Evolutionary conservation across 768 basidiomycete genomes (phyloP), one percentile per base, ranked within the genome.

Genomic region (Suillus lakei): DNA sequence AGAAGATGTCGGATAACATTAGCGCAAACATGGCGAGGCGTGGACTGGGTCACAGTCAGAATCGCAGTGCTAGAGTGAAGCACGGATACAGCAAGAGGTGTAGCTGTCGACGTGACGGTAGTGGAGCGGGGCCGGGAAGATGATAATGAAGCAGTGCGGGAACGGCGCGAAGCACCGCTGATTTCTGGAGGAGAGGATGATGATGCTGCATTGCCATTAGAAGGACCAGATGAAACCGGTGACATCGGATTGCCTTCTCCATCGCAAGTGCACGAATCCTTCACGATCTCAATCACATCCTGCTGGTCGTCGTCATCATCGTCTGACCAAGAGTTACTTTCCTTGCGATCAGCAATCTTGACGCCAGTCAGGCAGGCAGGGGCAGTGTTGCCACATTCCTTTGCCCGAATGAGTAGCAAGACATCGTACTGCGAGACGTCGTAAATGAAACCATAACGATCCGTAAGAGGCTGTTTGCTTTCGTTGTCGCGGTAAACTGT

Each of bases 391-490:
- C 85, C 82, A 65, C 91, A 93, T 63, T 89, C 88, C 70, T 83
- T 86, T 21, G 91, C 92, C 34, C 91, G 83, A 10, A 91, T 75
- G 32, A 96, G 83, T 16, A 97, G 78, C 30, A 94, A 81, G 32
- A 92, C 83, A 70, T 96, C 95, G 70, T 95, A 93, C 69, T 88
- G 84, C 3, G 89, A 87, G 1, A 95, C 85, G 68, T 95, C 93
- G 65, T 96, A 96, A 76, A 96, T 90, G 79, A 96, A 96, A 0
- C 95, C 95, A 71, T 90, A 96, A 6, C 93, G 88, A 67, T 96
- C 95, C 23, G 93, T 94, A 64, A 95, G 79, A 4, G 86, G 86
- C 56, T 86, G 81, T 60, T 85, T 83, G 64, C 78, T 83, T 68
- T 83, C 81, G 41, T 86, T 85, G 53, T 83, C 82, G 23, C 81